A percentile compares a stretch with the other conserved stretches of the same genome.
Evolutionary conservation across 768 basidiomycete genomes (phyloP).

Genomic region (Lactifluus rugatus): DNA sequence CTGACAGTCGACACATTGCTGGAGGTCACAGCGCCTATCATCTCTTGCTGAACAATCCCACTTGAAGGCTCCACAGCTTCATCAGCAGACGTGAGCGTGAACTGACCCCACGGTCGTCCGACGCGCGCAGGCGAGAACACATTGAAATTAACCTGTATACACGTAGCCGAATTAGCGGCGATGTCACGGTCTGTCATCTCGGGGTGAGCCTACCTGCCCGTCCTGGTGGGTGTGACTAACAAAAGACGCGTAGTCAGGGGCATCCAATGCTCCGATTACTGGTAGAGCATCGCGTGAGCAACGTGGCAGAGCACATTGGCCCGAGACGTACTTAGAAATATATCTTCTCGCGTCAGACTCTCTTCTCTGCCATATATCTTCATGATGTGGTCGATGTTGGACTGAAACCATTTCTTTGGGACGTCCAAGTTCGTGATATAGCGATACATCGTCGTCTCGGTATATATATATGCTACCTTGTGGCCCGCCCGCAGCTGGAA

Average conservation of each 20-base stretch:
- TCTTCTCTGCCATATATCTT: conserved; percentile 38
- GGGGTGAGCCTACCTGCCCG: conserved; percentile 33
- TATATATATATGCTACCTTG: conserved; percentile 54
- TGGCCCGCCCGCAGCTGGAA: conserved; percentile 56
- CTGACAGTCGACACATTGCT: conserved; percentile 45
- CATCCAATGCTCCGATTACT: conserved; percentile 63
- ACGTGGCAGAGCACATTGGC: neutral
- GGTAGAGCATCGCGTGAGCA: neutral
- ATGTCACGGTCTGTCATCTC: neutral
- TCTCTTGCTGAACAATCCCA: conserved; percentile 36
- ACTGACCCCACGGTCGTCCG: conserved; percentile 66
- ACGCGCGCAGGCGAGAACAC: conserved; percentile 42
- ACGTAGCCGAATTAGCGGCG: conserved; percentile 6
- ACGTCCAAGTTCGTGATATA: conserved; percentile 55
- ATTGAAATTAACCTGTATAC: conserved; percentile 54
- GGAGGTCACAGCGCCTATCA: conserved; percentile 24
- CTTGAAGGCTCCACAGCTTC: conserved; percentile 29
- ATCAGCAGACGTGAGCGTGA: conserved; percentile 41
- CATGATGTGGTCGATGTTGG: conserved; percentile 56
- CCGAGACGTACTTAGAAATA: conserved; percentile 28
- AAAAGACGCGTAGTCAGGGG: conserved; percentile 64
- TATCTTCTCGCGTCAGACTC: conserved; percentile 28
- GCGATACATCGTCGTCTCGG: conserved; percentile 60
- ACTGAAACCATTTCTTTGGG: conserved; percentile 65
- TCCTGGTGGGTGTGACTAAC: conserved; percentile 64